A percentile compares a stretch with the other conserved stretches of the same genome.
Evolutionary conservation across 2,329 filamentous ascomycete species (phyloP).

Genomic region (Cercospora zeae-maydis): DNA sequence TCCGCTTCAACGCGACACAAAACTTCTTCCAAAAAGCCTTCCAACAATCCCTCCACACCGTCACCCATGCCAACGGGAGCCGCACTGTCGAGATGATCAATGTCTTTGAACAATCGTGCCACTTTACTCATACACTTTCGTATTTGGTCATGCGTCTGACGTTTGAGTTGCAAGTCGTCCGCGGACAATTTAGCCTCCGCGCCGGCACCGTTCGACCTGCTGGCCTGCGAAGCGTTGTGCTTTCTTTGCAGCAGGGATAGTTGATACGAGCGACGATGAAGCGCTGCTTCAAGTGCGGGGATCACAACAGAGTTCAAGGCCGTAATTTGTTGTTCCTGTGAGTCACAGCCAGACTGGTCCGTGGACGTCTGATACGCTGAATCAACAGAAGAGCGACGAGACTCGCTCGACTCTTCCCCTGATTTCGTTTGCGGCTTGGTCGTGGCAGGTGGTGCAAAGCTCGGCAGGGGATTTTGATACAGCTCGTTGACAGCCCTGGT

Average conservation of each 20-base stretch:
- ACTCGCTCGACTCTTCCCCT: neutral
- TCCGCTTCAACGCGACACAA: slow-evolving; percentile 85
- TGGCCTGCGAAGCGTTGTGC: slow-evolving; percentile 24
- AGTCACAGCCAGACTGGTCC: neutral
- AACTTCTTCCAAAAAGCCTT: slow-evolving; percentile 90
- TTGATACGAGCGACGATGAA: slow-evolving; percentile 68
- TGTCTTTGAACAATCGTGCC: slow-evolving; percentile 78
- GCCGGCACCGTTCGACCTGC: slow-evolving; percentile 8
- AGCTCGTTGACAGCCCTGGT: slow-evolving; percentile 27
- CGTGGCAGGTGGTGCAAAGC: slow-evolving; percentile 26
- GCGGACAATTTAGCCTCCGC: neutral
- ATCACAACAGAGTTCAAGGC: slow-evolving; percentile 88
- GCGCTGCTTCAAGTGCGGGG: slow-evolving; percentile 84
- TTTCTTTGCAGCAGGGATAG: slow-evolving; percentile 54
- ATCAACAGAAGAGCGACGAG: slow-evolving; percentile 3
- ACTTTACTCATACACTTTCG: slow-evolving; percentile 77
- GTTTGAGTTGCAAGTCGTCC: slow-evolving; percentile 41
- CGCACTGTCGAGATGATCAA: slow-evolving; percentile 81
- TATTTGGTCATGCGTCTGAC: slow-evolving; percentile 78
- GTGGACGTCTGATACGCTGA: slow-evolving; percentile 4
- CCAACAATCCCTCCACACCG: slow-evolving; percentile 81
- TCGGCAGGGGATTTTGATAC: slow-evolving; percentile 36
- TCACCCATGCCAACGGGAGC: slow-evolving; percentile 92
- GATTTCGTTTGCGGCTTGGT: slow-evolving; percentile 4
- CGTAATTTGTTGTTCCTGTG: slow-evolving; percentile 60